Conservation (phyloP, 345 rosid genomes). For the Arabis hirsuta region DNA sequence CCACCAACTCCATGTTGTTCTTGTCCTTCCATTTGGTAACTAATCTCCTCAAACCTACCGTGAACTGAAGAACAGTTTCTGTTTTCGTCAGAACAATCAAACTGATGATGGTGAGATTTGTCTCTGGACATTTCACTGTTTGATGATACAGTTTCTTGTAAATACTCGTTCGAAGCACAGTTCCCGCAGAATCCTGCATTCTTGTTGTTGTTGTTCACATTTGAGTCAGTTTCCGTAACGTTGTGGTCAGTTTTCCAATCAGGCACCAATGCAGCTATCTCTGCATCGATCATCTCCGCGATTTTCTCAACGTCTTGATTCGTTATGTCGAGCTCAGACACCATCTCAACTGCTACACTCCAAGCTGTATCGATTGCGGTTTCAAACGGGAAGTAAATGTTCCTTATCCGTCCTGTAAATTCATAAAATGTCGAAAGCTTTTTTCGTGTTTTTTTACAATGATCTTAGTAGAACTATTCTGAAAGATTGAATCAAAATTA, state of each 20-base stretch:
- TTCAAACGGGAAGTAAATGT: conserved; percentile 92
- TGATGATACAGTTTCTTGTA: conserved; percentile 54
- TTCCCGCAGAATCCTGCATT: conserved; percentile 45
- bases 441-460: background rate
- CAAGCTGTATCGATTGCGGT: conserved; percentile 68
- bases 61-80: conserved; percentile 55
- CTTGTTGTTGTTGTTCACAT: conserved; percentile 4
- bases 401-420: conserved; percentile 66
- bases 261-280: conserved; percentile 72
- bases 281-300: conserved; percentile 87
- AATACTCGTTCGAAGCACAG: conserved; percentile 49
- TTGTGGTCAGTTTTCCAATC: conserved; percentile 56
- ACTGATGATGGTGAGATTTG: conserved; percentile 52
- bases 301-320: conserved; percentile 82
- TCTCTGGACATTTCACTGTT: conserved; percentile 40
- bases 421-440: background rate
- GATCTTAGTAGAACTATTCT: conserved; percentile 6
- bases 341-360: conserved; percentile 89
- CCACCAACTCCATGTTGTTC: conserved; percentile 45
- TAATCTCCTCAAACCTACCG: conserved; percentile 87
- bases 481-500: conserved; percentile 32
- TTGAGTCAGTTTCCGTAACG: conserved; percentile 41
- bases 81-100: conserved; percentile 44
- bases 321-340: conserved; percentile 77
- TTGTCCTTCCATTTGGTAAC: conserved; percentile 63